Base-by-base conservation (phyloP, 1,139 yeast genomes). In the Lodderomyces oxycetoniae region DNA sequence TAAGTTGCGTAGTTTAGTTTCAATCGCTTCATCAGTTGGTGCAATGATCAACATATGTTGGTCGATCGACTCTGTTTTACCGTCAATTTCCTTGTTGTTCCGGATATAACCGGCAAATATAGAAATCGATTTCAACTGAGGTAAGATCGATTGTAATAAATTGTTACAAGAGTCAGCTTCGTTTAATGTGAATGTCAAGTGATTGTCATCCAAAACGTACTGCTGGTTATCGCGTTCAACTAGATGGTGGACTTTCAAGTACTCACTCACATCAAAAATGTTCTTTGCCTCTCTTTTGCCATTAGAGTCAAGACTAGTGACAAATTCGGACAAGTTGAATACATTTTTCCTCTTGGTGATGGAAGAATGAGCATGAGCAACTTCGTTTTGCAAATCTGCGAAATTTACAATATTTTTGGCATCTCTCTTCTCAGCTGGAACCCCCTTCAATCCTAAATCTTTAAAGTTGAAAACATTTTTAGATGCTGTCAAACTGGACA, bases 11-110 rank as follows among this genome's bases (percentile, higher is more conserved):
- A 55, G 43, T 52, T 57, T 54, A 21, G 39, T 41, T 23, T 49
- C 57, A 17, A 81, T 59, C 3, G 84, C 84, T 14, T 55, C 53
- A 48, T 81, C 73, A 2, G 73, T 61, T 5, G 89, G 88, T 3
- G 86, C 79, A 46, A 81, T 68, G 5, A 81, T 59, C 43, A 72
- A 63, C 56, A 75, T 57, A 28, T 61, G 50, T 40, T 54, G 54
- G 19, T 55, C 43, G 16, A 54, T 45, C 22, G 52, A 47, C 33
- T 69, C 77, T 33, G 75, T 70, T 42, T 59, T 62, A 17, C 48
- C 35, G 19, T 69, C 62, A 16, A 76, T 46, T 4, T 59, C 67
- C n/a, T 61, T 50, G 44, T 70, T 58, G 45, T 77, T 80, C 38
- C 85, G 62, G 19, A 78, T 52, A 48, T 77, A 77, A 1, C 74